Conservation (phyloP, 2,329 filamentous ascomycete species). For the Cladosporium sp. region DNA sequence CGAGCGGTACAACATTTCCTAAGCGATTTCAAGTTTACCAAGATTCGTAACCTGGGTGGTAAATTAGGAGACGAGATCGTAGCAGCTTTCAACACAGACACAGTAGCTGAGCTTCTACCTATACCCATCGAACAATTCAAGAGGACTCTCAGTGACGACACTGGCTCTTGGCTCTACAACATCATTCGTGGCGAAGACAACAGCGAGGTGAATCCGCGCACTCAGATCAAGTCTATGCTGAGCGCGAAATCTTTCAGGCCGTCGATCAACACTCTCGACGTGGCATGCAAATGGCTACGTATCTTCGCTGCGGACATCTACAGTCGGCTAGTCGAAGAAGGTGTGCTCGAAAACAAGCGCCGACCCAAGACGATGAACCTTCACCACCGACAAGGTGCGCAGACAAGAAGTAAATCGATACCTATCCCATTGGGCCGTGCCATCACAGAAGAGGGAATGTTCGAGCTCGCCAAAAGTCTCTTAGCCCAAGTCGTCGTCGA, state of each 20-base stretch:
- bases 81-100: conserved; percentile 77
- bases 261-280: conserved; percentile 72
- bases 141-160: conserved; percentile 77
- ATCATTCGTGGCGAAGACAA: conserved; percentile 82
- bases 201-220: conserved; percentile 86
- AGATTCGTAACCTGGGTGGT: conserved; percentile 91
- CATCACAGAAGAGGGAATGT: conserved; percentile 71
- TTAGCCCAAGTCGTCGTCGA: conserved; percentile 76
- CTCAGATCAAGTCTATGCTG: conserved; percentile 95
- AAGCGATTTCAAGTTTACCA: conserved; percentile 84
- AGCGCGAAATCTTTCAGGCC: conserved; percentile 95
- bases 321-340: conserved; percentile 85
- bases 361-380: conserved; percentile 83
- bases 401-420: conserved; percentile 71
- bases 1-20: conserved; percentile 79
- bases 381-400: conserved; percentile 73
- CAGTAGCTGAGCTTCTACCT: conserved; percentile 71
- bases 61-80: conserved; percentile 88
- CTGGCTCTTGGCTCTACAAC: conserved; percentile 80
- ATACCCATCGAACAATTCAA: conserved; percentile 75
- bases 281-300: conserved; percentile 79
- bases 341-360: conserved; percentile 81
- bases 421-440: conserved; percentile 75
- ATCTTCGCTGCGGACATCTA: conserved; percentile 94
- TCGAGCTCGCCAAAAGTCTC: conserved; percentile 73